Percentiles rank a stretch among this genome's conserved stretches.
These are phyloP conservation scores for Yarrowia sp. DNA, from an alignment of 805 yeast species.

Conservation along the genomic window DNA sequence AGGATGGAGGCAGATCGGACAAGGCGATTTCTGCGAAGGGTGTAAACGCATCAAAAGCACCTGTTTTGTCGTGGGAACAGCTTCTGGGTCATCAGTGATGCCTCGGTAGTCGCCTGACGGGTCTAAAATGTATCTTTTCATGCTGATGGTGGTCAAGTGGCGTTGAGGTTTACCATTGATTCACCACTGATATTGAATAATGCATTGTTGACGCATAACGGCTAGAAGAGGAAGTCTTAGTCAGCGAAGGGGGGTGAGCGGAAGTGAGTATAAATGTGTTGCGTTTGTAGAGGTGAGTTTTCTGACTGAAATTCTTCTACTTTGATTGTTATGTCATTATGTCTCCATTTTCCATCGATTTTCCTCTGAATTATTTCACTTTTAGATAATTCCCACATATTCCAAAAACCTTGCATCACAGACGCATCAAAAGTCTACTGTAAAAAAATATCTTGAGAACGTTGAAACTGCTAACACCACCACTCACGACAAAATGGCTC, in stretches of 20 bases:
- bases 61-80: constrained; percentile 1
- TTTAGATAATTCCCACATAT: not conserved
- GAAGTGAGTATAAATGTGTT: no score
- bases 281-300: no score
- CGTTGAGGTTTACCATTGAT: constrained; percentile 1
- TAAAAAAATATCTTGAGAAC: constrained; percentile 2
- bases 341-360: not conserved
- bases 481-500: constrained; percentile 16
- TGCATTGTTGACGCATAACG: not conserved
- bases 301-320: no score
- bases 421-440: constrained; percentile 26
- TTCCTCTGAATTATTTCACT: not conserved
- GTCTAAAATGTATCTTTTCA: constrained; percentile 26
- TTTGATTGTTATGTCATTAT: no score
- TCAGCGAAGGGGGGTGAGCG: no score
- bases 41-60: constrained; percentile 25
- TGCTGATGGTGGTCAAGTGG: not conserved
- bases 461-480: not conserved
- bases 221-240: not conserved
- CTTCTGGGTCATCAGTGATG: constrained; percentile 3
- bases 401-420: not conserved
- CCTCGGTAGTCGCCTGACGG: constrained; percentile 24
- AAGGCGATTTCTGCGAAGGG: constrained; percentile 5
- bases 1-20: constrained; percentile 33
- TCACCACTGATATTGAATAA: not conserved